These are phyloP conservation scores for Fusarium anguioides DNA, from an alignment of 2,329 filamentous ascomycete genomes.

Conservation along the genomic window DNA sequence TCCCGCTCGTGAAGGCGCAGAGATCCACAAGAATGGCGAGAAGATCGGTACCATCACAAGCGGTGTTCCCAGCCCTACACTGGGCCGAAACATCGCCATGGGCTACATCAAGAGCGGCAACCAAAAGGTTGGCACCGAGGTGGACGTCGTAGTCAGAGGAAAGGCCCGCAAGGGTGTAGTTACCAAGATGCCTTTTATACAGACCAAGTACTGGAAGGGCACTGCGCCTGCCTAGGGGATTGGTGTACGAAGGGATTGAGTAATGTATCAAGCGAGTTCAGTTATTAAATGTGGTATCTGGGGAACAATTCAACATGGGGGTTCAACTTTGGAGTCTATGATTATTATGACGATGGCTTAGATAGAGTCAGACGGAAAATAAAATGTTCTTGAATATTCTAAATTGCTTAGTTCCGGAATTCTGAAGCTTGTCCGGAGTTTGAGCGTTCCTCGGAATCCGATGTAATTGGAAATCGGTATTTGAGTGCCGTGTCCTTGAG, in stretches of 20 bases:
- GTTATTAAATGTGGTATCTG: constrained; percentile 22
- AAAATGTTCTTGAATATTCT: neutral
- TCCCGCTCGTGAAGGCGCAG: constrained; percentile 88
- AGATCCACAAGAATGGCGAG: constrained; percentile 75
- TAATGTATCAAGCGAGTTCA: constrained; percentile 28
- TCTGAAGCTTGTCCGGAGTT: neutral
- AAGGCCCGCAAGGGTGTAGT: constrained; percentile 80
- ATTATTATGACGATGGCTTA: constrained; percentile 5
- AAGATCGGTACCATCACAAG: constrained; percentile 86
- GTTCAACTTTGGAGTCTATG: constrained; percentile 19
- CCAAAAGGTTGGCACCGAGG: constrained; percentile 86
- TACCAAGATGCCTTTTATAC: constrained; percentile 89
- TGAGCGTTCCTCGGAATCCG: neutral
- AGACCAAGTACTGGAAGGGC: constrained; percentile 74
- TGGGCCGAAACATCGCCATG: constrained; percentile 96
- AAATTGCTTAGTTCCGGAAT: neutral
- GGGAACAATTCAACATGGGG: constrained; percentile 33
- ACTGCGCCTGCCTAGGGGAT: constrained; percentile 22
- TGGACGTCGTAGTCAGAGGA: constrained; percentile 81
- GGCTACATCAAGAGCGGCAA: constrained; percentile 84
- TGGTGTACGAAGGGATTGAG: neutral
- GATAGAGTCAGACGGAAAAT: constrained; percentile 13
- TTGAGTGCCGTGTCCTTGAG: neutral
- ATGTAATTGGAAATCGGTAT: neutral
- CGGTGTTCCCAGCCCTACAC: constrained; percentile 86